Percentiles rank a stretch among this genome's conserved stretches.
Evolutionary conservation across 139 green algal species (phyloP).

Genomic region (Raphidocelis subcapitata): DNA sequence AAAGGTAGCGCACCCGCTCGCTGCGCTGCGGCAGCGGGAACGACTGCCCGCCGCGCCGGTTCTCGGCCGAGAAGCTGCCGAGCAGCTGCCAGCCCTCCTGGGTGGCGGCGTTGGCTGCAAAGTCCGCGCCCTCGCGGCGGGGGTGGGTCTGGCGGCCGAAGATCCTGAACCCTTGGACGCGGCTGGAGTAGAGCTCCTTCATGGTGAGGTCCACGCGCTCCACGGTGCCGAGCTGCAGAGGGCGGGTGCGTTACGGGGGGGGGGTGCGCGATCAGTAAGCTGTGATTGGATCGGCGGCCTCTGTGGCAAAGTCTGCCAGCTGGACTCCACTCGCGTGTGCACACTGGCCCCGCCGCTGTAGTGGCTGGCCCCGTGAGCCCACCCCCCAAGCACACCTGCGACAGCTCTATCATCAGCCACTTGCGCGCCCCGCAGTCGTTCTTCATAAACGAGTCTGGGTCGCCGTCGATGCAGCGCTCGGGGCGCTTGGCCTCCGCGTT

Average conservation of each 20-base stretch:
- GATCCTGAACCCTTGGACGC: constrained; percentile 63
- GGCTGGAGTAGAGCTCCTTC: constrained; percentile 83
- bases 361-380: too few species aligned
- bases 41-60: constrained; percentile 70
- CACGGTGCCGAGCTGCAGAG: constrained; percentile 52
- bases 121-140: constrained; percentile 42
- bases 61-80: constrained; percentile 71
- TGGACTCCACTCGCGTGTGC: too few species aligned
- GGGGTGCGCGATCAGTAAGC: not conserved
- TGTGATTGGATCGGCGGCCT: too few species aligned
- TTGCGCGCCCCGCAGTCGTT: constrained; percentile 74
- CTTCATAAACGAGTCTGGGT: constrained; percentile 83
- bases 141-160: constrained; percentile 55
- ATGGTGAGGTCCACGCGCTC: constrained; percentile 63
- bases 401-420: constrained; percentile 85
- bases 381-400: constrained; percentile 67
- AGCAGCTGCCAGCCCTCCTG: constrained; percentile 64
- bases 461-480: constrained; percentile 69
- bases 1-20: constrained; percentile 63
- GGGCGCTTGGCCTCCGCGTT: constrained; percentile 77
- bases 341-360: too few species aligned
- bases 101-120: constrained; percentile 39
- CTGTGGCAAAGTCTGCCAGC: too few species aligned
- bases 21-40: constrained; percentile 49
- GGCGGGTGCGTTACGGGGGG: not conserved